Evolutionary conservation across 2,329 filamentous ascomycete genomes (phyloP).

Genomic region (Curvularia lunata): DNA sequence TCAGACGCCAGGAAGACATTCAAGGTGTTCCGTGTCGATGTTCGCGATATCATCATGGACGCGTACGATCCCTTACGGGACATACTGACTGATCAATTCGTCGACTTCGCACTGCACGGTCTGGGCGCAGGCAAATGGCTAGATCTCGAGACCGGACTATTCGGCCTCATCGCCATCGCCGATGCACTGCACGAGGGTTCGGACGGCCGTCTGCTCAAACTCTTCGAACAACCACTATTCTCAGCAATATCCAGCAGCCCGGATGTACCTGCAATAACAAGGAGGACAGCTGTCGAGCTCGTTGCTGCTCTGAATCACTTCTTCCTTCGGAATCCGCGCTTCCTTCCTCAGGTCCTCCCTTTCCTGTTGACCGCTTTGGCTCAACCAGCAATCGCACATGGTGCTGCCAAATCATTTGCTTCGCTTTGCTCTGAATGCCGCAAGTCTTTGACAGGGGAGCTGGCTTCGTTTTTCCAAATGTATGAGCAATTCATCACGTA

Average conservation of each 20-base stretch:
- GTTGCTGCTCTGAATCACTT: constrained; percentile 78
- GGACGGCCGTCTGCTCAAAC: constrained; percentile 64
- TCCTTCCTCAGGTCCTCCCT: constrained; percentile 73
- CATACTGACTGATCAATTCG: constrained; percentile 55
- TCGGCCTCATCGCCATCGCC: constrained; percentile 69
- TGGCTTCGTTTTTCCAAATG: constrained; percentile 72
- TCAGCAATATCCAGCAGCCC: constrained; percentile 55
- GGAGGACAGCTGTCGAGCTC: constrained; percentile 71
- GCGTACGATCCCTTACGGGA: constrained; percentile 65
- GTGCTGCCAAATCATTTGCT: constrained; percentile 76
- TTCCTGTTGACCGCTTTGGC: constrained; percentile 75
- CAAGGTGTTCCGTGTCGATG: constrained; percentile 75
- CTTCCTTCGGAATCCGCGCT: constrained; percentile 72
- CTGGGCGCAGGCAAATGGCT: constrained; percentile 55
- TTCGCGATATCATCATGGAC: constrained; percentile 77
- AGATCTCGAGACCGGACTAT: constrained; percentile 60
- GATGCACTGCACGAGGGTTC: constrained; percentile 67
- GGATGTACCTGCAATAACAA: constrained; percentile 66
- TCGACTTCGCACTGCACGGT: constrained; percentile 52
- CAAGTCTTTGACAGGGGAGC: constrained; percentile 69
- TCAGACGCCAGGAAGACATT: constrained; percentile 71
- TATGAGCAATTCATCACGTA: constrained; percentile 69
- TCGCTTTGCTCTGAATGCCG: constrained; percentile 79
- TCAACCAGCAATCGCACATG: constrained; percentile 66
- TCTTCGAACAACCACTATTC: constrained; percentile 69